Base-by-base conservation (phyloP, 2,329 filamentous ascomycete species). In the Colletotrichum paranaense region DNA sequence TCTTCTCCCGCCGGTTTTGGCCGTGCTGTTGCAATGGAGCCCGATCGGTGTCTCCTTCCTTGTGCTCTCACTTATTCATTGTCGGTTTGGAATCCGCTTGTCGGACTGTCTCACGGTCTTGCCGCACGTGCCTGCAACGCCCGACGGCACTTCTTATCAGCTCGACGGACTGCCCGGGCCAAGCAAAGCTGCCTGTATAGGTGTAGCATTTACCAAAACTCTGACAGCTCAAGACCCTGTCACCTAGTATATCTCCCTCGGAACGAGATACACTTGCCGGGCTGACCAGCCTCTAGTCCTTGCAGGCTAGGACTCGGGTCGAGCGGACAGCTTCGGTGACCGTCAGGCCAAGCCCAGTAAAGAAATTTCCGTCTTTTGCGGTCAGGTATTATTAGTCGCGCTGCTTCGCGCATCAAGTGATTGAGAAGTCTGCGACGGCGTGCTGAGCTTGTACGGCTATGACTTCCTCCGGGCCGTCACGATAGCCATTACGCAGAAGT, bases 1-100 rank as follows among this genome's bases (percentile, higher is more conserved):
- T 53, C 30, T 73, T 70, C 70, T 70, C 59, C 70, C 60, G 67
- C 58, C 64, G 55, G 32, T 24, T 42, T 53, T 38, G 52, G 46
- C n/a, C 19, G 19, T 49, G 42, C 42, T 19, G 19, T 14, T 52
- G 9, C 60, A 52, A 42, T 42, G 38, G 38, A 42, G 6, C n/a
- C 12, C 2, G 60, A 63, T 14, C 22, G 60, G 28, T 19, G 60
- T 22, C 42, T 22, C 26, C 11, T 8, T 8, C 46, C n/a, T 32
- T 9, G 14, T 28, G 11, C 19, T 26, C n/a, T 42, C 32, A 42
- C 38, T 7, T 42, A 42, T 42, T 42, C 38, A 19, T 19, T 42
- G 5, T 49, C 42, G 16, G 19, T 49, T 16, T 9, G 42, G 22
- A 49, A 22, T 49, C 19, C 42, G 16, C 42, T 49, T 49, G 42